Conservation (phyloP, 345 rosid genomes). For the Raphanus raphanistrum region DNA sequence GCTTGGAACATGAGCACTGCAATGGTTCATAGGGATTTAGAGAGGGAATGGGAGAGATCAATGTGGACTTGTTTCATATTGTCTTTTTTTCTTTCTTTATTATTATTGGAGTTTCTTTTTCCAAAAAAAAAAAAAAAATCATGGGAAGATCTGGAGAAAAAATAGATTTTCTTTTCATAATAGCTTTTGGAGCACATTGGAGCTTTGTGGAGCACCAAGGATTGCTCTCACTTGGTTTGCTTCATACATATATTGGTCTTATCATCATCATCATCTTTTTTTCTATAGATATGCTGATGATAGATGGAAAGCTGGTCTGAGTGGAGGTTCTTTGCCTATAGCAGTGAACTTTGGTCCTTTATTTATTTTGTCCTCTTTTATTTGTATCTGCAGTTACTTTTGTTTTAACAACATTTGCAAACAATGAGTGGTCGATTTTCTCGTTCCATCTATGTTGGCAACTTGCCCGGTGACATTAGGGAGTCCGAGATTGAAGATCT, state of each 20-base stretch:
- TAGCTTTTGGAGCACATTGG: slow-evolving; percentile 87
- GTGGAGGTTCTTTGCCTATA: slow-evolving; percentile 36
- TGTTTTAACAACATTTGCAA: slow-evolving; percentile 23
- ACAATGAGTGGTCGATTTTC: slow-evolving; percentile 97
- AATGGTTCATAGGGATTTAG: slow-evolving; percentile 87
- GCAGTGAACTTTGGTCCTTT: slow-evolving; percentile 20
- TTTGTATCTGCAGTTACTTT: slow-evolving; percentile 27
- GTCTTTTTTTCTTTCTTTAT: slow-evolving; percentile 37
- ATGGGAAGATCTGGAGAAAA: slow-evolving; percentile 59
- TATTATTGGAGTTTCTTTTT: slow-evolving; percentile 74
- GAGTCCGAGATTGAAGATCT: slow-evolving; percentile 91
- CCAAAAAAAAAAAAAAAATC: slow-evolving; percentile 53
- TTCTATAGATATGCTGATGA: not conserved
- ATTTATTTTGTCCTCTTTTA: slow-evolving; percentile 5
- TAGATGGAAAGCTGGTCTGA: slow-evolving; percentile 20
- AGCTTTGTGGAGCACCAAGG: slow-evolving; percentile 94
- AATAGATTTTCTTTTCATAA: slow-evolving; percentile 45
- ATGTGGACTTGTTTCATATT: slow-evolving; percentile 64
- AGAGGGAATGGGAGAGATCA: slow-evolving; percentile 75
- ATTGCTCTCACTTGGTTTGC: slow-evolving; percentile 93
- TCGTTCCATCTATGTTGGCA: slow-evolving; percentile 93
- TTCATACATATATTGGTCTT: not conserved
- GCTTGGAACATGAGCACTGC: slow-evolving; percentile 95
- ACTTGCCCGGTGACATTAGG: slow-evolving; percentile 84
- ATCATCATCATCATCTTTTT: too few species aligned